A percentile compares a stretch with the other conserved stretches of the same genome.
Conservation (phyloP, 148 eudicot genomes). For the Persicaria tinctoria region DNA sequence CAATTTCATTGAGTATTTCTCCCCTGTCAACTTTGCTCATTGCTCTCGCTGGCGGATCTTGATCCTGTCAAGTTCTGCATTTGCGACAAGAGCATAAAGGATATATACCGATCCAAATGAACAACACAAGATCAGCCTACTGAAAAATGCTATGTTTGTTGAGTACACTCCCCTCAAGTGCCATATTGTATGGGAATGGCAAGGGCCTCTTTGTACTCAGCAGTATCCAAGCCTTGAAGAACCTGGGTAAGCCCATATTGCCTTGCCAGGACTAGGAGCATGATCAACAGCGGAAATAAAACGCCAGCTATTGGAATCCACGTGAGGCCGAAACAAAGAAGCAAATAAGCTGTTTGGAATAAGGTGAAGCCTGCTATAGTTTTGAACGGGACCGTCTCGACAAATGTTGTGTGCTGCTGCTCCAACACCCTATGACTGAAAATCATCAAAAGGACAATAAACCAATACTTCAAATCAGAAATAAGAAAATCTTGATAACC, state of each 20-base stretch:
- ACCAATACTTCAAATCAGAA: background rate
- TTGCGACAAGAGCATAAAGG: background rate
- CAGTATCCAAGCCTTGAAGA: constrained; percentile 93
- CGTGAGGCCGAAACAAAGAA: constrained; percentile 84
- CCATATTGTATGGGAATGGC: constrained; percentile 48
- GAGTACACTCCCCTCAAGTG: constrained; percentile 51
- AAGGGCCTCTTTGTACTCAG: constrained; percentile 95
- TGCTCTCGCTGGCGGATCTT: constrained; percentile 28
- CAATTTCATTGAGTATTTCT: constrained; percentile 61
- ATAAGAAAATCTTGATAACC: background rate
- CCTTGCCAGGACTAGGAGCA: constrained; percentile 95
- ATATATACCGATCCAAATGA: background rate
- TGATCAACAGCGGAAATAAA: constrained; percentile 85
- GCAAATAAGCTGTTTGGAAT: constrained; percentile 76
- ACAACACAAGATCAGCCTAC: no score
- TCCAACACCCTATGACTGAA: constrained; percentile 52
- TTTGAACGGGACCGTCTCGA: constrained; percentile 89
- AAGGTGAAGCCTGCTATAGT: constrained; percentile 70
- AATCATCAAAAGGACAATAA: background rate
- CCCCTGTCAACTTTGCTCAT: constrained; percentile 33
- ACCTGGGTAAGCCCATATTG: constrained; percentile 72
- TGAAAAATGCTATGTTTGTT: no score
- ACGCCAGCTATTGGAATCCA: constrained; percentile 99
- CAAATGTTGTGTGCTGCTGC: constrained; percentile 79
- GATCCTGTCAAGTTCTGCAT: constrained; percentile 33